Evolutionary conservation across 495 filamentous ascomycete genomes (phyloP).

Genomic region (Penicillium crystallinum): DNA sequence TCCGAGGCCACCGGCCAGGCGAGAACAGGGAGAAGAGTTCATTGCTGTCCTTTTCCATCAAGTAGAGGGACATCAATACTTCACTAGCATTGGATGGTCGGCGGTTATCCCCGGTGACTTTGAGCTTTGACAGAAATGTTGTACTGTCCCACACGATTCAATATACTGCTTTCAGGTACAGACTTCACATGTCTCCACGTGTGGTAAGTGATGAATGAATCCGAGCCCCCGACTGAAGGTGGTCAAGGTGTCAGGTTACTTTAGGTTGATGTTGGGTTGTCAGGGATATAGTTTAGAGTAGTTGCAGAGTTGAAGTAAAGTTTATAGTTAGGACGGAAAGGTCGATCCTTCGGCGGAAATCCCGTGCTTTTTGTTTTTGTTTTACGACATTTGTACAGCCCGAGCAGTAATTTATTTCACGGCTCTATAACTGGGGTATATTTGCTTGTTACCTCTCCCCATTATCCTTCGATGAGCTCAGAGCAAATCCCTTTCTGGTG

Average conservation of each 20-base stretch:
- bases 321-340: not conserved
- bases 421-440: not conserved
- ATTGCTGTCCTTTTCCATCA: not conserved
- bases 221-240: not conserved
- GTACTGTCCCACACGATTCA: slow-evolving; percentile 1
- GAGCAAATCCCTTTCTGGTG: not conserved
- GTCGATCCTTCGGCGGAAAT: slow-evolving; percentile 2
- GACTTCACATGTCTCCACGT: not conserved
- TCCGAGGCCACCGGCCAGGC: not conserved
- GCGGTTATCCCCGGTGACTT: slow-evolving; percentile 2
- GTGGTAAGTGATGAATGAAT: not conserved
- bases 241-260: not conserved
- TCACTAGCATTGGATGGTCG: slow-evolving; percentile 1
- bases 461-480: not conserved
- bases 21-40: not conserved
- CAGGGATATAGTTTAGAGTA: not conserved
- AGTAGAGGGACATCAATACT: not conserved
- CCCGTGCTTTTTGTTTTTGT: not conserved
- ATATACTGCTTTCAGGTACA: not conserved
- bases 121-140: not conserved
- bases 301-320: not conserved
- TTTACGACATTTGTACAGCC: slow-evolving; percentile 2
- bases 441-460: not conserved
- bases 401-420: slow-evolving; percentile 4
- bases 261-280: too few relatives aligned